A percentile compares a stretch with the other conserved stretches of the same genome.
Evolutionary conservation across 306 rosid genomes (phyloP).

Genomic region (Lathyrus oleraceus): DNA sequence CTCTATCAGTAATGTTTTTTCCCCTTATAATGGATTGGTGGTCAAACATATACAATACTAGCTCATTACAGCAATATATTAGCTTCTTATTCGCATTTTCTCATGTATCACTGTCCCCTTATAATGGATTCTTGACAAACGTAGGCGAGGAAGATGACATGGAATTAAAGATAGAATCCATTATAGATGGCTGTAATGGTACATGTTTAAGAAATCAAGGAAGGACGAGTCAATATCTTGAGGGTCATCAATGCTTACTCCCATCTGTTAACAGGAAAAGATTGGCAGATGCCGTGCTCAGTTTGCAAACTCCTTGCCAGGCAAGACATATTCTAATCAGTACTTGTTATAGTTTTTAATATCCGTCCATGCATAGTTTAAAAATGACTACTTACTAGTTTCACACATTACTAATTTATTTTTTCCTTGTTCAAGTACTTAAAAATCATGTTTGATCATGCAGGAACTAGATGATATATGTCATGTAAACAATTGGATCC

Average conservation of each 20-base stretch:
- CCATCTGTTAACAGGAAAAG: slow-evolving; percentile 48
- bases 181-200: slow-evolving; percentile 70
- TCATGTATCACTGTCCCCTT: too few species aligned
- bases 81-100: too few species aligned
- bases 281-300: slow-evolving; percentile 62
- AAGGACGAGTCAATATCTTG: slow-evolving; percentile 36
- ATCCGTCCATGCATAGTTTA: slow-evolving; percentile 13
- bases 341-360: slow-evolving; percentile 7
- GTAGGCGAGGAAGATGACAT: slow-evolving; percentile 62
- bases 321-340: slow-evolving; percentile 43
- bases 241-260: slow-evolving; percentile 37
- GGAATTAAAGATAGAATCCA: slow-evolving; percentile 52
- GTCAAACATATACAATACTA: too few species aligned
- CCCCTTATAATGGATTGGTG: too few species aligned
- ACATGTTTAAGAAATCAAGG: slow-evolving; percentile 41
- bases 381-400: slow-evolving; percentile 2
- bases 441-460: slow-evolving; percentile 28
- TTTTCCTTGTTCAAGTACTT: too few species aligned
- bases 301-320: slow-evolving; percentile 55
- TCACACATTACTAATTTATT: background rate
- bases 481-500: slow-evolving; percentile 49
- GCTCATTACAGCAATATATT: too few species aligned
- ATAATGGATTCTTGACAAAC: too few species aligned
- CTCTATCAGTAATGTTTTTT: slow-evolving; percentile 11
- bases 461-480: slow-evolving; percentile 49